Base-by-base conservation (phyloP, 495 filamentous ascomycete genomes). In the Annulohypoxylon moriforme region DNA sequence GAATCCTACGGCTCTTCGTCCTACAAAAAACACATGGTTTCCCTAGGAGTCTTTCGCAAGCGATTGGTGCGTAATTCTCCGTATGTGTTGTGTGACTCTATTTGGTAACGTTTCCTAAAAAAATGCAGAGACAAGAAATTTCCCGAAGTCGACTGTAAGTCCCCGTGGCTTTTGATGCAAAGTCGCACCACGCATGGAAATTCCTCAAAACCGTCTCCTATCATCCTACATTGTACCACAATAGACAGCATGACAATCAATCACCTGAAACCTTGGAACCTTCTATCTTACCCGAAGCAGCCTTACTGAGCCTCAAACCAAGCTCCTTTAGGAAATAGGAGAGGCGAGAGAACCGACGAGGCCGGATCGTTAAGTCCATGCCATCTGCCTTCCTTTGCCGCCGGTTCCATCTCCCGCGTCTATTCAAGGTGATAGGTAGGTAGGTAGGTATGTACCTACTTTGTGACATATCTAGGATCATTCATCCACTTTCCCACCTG, bases 71-170 rank as follows among this genome's bases (percentile, higher is more conserved):
- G 63, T 74, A 74, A 76, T 72, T 73, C 71, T 71, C 74, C 74
- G 62, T 68, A 69, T 69, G 66, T 57, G 71, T 46, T 44, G 76
- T 78, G 74, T 50, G 52, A 78, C 74, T 3, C 40, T 25, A 38
- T 29, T 57, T 63, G 63, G 58, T 58, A 70, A 60, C 59, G 71
- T 69, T 72, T 61, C 68, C 62, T 38, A 68, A 44, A 44, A 44
- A 50, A 52, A 65, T 66, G 56, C 59, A 66, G 68, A 72, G 46
- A 65, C 68, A 67, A 70, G 49, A 76, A 78, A 78, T 79, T 77
- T 77, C 77, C 80, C 78, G 80, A 71, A 68, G 73, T 75, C 75
- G 64, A 76, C 65, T 75, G 69, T 73, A 75, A 49, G 67, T 65
- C 77, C 74, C 75, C 75, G 69, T 73, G 58, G 71, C 62, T 64